Percentiles rank a stretch among this genome's conserved stretches.
Evolutionary conservation across 768 basidiomycete genomes (phyloP).

Genomic region (Pisolithus microcarpus): DNA sequence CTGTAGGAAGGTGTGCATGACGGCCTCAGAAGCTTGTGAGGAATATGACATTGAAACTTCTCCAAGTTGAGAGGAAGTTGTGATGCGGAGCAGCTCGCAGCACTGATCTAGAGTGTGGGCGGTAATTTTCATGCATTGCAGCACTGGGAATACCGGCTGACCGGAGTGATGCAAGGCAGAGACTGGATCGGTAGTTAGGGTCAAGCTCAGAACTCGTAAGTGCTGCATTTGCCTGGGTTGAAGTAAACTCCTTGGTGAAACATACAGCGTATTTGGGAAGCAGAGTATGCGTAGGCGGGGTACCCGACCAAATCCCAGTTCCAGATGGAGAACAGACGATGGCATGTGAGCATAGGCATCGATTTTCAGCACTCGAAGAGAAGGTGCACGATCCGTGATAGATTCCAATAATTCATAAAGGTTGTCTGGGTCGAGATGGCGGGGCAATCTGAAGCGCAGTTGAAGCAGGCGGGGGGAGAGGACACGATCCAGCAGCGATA

Average conservation of each 20-base stretch:
- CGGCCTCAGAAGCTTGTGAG: slow-evolving; percentile 15
- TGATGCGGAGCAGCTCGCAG: slow-evolving; percentile 17
- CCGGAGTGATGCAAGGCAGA: slow-evolving; percentile 3
- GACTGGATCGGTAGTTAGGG: slow-evolving; percentile 14
- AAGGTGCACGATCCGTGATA: slow-evolving; percentile 15
- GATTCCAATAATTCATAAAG: slow-evolving; percentile 19
- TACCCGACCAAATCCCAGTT: slow-evolving; percentile 11
- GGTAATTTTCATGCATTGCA: slow-evolving; percentile 19
- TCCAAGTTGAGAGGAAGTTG: slow-evolving; percentile 18
- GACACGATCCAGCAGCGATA: slow-evolving; percentile 14
- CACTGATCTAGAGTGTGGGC: slow-evolving; percentile 24
- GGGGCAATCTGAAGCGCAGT: slow-evolving; percentile 20
- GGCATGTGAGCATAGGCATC: slow-evolving; percentile 9
- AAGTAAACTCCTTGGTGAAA: slow-evolving; percentile 18
- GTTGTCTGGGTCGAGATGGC: slow-evolving; percentile 10
- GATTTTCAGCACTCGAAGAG: slow-evolving; percentile 14
- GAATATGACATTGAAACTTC: slow-evolving; percentile 22
- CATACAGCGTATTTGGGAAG: slow-evolving; percentile 17
- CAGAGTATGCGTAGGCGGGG: slow-evolving; percentile 17
- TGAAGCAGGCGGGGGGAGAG: slow-evolving; percentile 16
- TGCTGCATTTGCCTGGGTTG: slow-evolving; percentile 16
- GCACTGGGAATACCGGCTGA: slow-evolving; percentile 13
- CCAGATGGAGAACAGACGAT: slow-evolving; percentile 11
- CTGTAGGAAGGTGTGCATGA: slow-evolving; percentile 18
- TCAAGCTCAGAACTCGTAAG: slow-evolving; percentile 19